Evolutionary conservation across 306 rosid species (phyloP).

Genomic region (Prinsepia uniflora): DNA sequence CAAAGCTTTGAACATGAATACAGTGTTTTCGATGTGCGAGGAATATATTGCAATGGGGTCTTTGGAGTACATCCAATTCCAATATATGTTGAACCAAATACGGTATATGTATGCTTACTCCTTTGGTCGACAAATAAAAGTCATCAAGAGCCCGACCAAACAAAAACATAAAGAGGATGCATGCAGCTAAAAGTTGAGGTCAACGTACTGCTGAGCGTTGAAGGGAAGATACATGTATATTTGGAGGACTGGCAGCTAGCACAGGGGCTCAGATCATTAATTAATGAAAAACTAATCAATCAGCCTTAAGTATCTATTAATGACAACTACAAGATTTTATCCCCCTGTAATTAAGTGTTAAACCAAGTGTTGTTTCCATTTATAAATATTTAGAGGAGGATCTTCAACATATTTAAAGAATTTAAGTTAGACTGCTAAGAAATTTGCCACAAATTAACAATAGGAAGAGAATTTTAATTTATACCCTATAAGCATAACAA

Average conservation of each 20-base stretch:
- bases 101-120: neutral
- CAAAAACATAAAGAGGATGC: neutral
- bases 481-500: too few species aligned
- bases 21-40: too few species aligned
- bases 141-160: neutral
- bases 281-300: neutral
- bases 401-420: too few species aligned
- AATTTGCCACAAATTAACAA: too few species aligned
- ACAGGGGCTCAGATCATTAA: neutral
- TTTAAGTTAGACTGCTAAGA: too few species aligned
- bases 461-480: too few species aligned
- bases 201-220: conserved; percentile 10
- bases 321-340: neutral
- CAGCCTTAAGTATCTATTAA: neutral
- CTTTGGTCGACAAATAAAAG: neutral
- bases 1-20: too few species aligned
- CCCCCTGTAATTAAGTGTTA: neutral
- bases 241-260: neutral
- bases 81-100: too few species aligned
- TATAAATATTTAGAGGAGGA: too few species aligned
- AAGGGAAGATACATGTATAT: neutral
- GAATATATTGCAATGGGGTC: too few species aligned
- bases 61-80: neutral
- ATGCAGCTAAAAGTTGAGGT: neutral
- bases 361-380: too few species aligned